These are phyloP conservation scores for Poronia punctata DNA, from an alignment of 495 filamentous ascomycete species.

Conservation along the genomic window DNA sequence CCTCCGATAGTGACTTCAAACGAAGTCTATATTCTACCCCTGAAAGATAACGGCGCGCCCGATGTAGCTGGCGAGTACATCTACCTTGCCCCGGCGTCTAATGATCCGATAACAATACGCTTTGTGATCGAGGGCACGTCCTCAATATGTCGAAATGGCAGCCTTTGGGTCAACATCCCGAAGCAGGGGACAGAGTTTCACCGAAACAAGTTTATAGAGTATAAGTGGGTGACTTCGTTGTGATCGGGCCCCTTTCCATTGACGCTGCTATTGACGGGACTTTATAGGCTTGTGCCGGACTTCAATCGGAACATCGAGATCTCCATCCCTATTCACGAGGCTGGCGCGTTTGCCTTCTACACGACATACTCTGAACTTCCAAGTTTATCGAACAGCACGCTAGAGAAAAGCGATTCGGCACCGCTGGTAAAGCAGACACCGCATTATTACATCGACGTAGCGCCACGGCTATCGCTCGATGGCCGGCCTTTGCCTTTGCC, in stretches of 20 bases:
- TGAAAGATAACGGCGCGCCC: conserved; percentile 88
- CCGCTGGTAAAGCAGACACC: conserved; percentile 59
- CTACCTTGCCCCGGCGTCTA: conserved; percentile 71
- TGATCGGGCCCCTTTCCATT: conserved; percentile 25
- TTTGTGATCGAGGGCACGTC: conserved; percentile 95
- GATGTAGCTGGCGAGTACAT: conserved; percentile 86
- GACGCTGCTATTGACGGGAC: too few species aligned
- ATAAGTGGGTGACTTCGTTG: conserved; percentile 52
- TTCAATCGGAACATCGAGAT: conserved; percentile 90
- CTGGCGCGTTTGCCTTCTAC: conserved; percentile 96
- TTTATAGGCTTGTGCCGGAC: conserved; percentile 68
- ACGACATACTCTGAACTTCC: conserved; percentile 87
- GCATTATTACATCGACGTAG: conserved; percentile 87
- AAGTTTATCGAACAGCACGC: conserved; percentile 55
- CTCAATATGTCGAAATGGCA: conserved; percentile 88
- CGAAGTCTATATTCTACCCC: conserved; percentile 76
- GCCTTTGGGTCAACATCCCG: conserved; percentile 93
- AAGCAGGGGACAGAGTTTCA: conserved; percentile 64
- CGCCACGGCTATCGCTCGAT: conserved; percentile 69
- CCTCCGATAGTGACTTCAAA: conserved; percentile 47
- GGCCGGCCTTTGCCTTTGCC: conserved; percentile 66
- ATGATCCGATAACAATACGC: conserved; percentile 67
- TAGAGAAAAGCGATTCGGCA: conserved; percentile 24
- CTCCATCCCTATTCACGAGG: conserved; percentile 70
- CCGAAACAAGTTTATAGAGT: conserved; percentile 72